These are phyloP conservation scores for Solanum hybrid DNA, from an alignment of 305 asterid genomes.

Conservation along the genomic window DNA sequence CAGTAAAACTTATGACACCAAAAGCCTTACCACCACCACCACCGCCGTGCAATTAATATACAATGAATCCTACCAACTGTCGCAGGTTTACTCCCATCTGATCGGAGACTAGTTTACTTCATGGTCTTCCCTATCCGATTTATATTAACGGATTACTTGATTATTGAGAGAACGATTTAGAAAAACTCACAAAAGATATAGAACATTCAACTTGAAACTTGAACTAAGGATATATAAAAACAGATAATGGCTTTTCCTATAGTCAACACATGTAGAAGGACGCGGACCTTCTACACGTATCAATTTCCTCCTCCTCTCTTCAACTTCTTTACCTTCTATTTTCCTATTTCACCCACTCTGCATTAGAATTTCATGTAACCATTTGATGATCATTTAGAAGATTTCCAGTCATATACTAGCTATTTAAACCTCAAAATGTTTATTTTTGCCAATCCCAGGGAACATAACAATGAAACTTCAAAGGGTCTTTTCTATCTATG, in stretches of 20 bases:
- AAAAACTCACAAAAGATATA: neutral
- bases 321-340: neutral
- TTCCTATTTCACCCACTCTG: neutral
- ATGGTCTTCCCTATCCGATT: neutral
- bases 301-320: neutral
- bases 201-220: neutral
- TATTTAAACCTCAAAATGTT: neutral
- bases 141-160: neutral
- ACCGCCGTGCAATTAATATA: neutral
- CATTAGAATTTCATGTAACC: too few species aligned
- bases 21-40: neutral
- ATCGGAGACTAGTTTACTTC: neutral
- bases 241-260: neutral
- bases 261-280: neutral
- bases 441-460: neutral
- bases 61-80: neutral
- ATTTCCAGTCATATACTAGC: neutral
- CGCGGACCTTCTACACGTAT: neutral
- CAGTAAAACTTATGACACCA: neutral
- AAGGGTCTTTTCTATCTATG: neutral
- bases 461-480: neutral
- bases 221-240: neutral
- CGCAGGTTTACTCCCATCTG: neutral
- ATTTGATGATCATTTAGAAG: neutral
- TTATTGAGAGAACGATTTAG: neutral